phyloP scores from a whole-genome alignment of 2,329 filamentous ascomycete species.

The Fusarium nematophilum region DNA sequence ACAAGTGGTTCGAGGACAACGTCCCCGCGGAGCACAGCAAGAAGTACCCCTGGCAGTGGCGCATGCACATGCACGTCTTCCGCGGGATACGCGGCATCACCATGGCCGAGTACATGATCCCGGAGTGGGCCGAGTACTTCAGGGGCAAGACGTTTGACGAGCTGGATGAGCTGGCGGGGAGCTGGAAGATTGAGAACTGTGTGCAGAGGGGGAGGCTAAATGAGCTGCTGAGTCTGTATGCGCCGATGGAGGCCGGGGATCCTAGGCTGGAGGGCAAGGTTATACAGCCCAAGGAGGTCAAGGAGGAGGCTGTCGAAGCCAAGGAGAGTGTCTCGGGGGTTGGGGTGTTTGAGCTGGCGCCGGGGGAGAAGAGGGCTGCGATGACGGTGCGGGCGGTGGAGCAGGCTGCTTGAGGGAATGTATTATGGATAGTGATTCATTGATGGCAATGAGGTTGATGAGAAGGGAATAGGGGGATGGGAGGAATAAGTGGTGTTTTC shows the following conservation, averaged over 20 bases:
- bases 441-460: too few species aligned
- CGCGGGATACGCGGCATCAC: constrained; percentile 53
- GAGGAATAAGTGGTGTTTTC: too few species aligned
- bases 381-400: neutral
- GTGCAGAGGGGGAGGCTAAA: constrained; percentile 63
- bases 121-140: constrained; percentile 68
- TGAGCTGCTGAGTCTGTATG: constrained; percentile 58
- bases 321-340: constrained; percentile 42
- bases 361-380: constrained; percentile 12
- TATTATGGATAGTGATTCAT: too few species aligned
- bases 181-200: constrained; percentile 66
- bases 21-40: constrained; percentile 56
- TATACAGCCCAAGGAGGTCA: constrained; percentile 28
- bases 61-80: constrained; percentile 61
- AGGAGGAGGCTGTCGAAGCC: neutral
- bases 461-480: too few species aligned
- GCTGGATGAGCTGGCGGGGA: constrained; percentile 62
- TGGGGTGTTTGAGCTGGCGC: constrained; percentile 46
- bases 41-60: constrained; percentile 62
- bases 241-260: constrained; percentile 45
- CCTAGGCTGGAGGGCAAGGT: constrained; percentile 43
- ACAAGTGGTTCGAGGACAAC: constrained; percentile 56
- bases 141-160: constrained; percentile 60
- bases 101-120: constrained; percentile 60
- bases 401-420: neutral